Evolutionary conservation across 495 filamentous ascomycete species (phyloP).

Genomic region (Chaetomidium leptoderma): DNA sequence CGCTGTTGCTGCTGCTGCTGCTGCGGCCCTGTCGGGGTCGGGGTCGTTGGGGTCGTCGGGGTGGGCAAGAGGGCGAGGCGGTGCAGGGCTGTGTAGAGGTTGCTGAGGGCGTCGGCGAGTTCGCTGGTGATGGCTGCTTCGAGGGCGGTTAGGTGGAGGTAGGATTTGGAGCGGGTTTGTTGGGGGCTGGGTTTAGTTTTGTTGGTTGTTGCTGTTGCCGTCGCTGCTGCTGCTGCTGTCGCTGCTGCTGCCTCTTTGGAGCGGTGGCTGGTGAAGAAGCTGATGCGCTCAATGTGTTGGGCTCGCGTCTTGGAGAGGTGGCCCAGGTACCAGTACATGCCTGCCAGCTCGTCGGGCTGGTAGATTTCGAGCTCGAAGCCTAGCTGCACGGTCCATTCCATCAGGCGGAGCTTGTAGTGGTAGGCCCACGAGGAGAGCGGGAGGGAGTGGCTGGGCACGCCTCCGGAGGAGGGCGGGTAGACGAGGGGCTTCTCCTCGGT

Average conservation of each 20-base stretch:
- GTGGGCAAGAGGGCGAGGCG: constrained; percentile 59
- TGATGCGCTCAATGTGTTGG: constrained; percentile 66
- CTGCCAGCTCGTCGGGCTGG: constrained; percentile 74
- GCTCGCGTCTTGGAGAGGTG: constrained; percentile 52
- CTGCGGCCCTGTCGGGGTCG: no score
- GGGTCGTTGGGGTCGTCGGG: constrained; percentile 35
- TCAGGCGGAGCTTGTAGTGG: constrained; percentile 78
- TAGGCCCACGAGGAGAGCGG: constrained; percentile 87
- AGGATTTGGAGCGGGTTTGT: constrained; percentile 48
- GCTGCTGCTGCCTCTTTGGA: constrained; percentile 23
- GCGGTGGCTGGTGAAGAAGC: constrained; percentile 50
- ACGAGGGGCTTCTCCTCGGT: constrained; percentile 57
- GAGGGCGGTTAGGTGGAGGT: constrained; percentile 57
- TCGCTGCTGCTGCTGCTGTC: constrained; percentile 7
- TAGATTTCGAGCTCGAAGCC: constrained; percentile 96
- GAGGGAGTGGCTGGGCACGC: constrained; percentile 45
- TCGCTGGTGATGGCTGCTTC: constrained; percentile 65
- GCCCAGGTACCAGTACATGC: constrained; percentile 85
- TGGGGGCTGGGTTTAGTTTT: constrained; percentile 26
- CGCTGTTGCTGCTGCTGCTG: constrained; percentile 27
- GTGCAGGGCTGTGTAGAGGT: constrained; percentile 61
- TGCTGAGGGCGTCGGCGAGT: constrained; percentile 63
- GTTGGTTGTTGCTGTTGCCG: constrained; percentile 17
- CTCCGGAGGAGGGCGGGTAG: constrained; percentile 27
- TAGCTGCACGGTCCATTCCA: constrained; percentile 84